Evolutionary conservation across 805 yeast genomes (phyloP).

Genomic region (Starmerella roubikii): DNA sequence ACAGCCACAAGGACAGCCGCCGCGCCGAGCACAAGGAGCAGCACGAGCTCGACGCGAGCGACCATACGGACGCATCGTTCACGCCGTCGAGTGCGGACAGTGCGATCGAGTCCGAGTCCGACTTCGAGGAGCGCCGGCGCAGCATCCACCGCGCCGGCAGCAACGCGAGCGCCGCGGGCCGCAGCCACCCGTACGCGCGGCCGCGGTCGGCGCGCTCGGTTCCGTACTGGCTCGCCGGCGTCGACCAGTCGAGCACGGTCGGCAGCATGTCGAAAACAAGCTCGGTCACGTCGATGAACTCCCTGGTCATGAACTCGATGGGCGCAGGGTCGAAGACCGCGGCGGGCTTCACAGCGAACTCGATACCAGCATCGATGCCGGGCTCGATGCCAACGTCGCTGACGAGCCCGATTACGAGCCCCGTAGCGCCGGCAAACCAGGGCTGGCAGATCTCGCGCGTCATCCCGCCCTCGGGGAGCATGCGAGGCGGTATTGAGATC

Average conservation of each 20-base stretch:
- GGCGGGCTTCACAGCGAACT: conserved; percentile 6
- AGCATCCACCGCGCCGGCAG: neutral
- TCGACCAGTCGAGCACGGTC: conserved; percentile 5
- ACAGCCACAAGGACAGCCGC: conserved; percentile 57
- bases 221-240: conserved; percentile 7
- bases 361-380: neutral
- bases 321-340: conserved; percentile 14
- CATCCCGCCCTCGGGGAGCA: conserved; percentile 91
- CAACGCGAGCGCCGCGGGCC: neutral
- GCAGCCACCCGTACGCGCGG: conserved; percentile 4
- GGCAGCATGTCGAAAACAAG: too few relatives aligned
- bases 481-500: conserved; percentile 91
- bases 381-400: neutral
- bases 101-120: neutral
- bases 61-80: neutral
- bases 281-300: too few relatives aligned
- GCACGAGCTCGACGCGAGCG: neutral
- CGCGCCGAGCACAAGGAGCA: neutral
- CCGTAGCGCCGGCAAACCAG: neutral
- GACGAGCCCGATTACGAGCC: neutral
- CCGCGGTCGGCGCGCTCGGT: neutral
- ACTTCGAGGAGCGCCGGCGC: neutral
- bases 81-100: neutral
- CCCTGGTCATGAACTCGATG: too few relatives aligned
- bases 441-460: conserved; percentile 49